These are phyloP conservation scores for Zangia roseola DNA, from an alignment of 768 basidiomycete genomes.

Conservation along the genomic window DNA sequence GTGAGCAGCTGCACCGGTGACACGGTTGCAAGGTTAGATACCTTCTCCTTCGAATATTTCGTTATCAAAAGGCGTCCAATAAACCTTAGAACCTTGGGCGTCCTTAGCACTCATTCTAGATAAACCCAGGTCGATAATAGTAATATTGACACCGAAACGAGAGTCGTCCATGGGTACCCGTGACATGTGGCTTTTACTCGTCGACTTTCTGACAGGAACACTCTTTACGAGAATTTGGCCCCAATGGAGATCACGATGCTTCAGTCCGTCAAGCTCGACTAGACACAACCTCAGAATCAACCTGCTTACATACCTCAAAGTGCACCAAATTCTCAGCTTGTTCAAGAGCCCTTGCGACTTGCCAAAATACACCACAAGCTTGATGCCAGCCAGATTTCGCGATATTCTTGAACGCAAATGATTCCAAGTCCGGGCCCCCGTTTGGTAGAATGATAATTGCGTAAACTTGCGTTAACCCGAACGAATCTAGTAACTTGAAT, in stretches of 20 bases:
- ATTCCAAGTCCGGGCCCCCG: constrained; percentile 88
- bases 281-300: neutral
- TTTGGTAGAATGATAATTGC: constrained; percentile 89
- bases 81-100: constrained; percentile 42
- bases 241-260: constrained; percentile 99
- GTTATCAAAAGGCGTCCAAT: constrained; percentile 83
- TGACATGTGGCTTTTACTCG: constrained; percentile 32
- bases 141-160: constrained; percentile 68
- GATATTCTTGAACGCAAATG: constrained; percentile 63
- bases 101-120: constrained; percentile 74
- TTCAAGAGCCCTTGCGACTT: constrained; percentile 74
- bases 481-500: constrained; percentile 58
- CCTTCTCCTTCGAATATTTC: constrained; percentile 93
- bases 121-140: constrained; percentile 92
- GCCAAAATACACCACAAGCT: constrained; percentile 89
- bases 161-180: constrained; percentile 62
- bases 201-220: constrained; percentile 36
- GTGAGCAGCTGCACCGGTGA: constrained; percentile 8
- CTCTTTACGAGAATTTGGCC: constrained; percentile 89
- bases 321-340: constrained; percentile 76
- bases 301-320: constrained; percentile 71
- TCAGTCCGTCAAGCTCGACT: constrained; percentile 1
- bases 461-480: constrained; percentile 77
- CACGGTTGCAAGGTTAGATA: constrained; percentile 25
- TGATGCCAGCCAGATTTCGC: constrained; percentile 76